Conservation (phyloP, 371 early-diverging fungal species). For the Apophysomyces variabilis region DNA sequence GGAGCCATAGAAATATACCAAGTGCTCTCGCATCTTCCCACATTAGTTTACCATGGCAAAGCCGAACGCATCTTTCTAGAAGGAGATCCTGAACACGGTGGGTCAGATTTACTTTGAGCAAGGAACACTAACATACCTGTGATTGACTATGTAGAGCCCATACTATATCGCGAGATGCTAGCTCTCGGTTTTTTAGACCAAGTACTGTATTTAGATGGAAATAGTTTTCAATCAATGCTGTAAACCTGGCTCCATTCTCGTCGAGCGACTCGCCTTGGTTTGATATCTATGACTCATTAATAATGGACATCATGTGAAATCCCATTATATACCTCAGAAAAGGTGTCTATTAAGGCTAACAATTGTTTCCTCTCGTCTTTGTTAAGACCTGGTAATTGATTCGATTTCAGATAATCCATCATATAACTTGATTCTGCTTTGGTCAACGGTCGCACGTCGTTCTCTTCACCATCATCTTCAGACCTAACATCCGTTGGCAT, state of each 20-base stretch:
- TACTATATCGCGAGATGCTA: constrained; percentile 74
- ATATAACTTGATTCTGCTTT: constrained; percentile 32
- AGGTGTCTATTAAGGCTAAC: constrained; percentile 65
- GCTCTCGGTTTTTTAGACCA: constrained; percentile 36
- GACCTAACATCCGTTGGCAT: not conserved
- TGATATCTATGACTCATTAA: constrained; percentile 56
- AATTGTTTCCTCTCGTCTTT: constrained; percentile 50
- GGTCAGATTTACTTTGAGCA: not conserved
- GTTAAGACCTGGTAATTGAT: constrained; percentile 52
- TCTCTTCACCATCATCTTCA: constrained; percentile 18
- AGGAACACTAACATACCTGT: constrained; percentile 54
- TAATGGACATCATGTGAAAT: not conserved
- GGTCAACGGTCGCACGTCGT: constrained; percentile 41
- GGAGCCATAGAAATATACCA: constrained; percentile 89
- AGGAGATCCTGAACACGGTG: constrained; percentile 63
- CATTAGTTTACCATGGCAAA: constrained; percentile 66
- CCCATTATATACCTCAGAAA: constrained; percentile 52
- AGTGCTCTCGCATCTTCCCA: constrained; percentile 83
- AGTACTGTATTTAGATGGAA: constrained; percentile 59
- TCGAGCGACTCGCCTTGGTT: constrained; percentile 78
- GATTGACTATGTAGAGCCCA: constrained; percentile 94
- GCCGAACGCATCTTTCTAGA: constrained; percentile 66
- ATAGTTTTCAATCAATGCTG: constrained; percentile 73
- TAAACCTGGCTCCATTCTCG: constrained; percentile 86
- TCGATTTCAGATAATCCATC: constrained; percentile 42